phyloP scores from a whole-genome alignment of 345 rosid genomes.

The Heritiera fomes region DNA sequence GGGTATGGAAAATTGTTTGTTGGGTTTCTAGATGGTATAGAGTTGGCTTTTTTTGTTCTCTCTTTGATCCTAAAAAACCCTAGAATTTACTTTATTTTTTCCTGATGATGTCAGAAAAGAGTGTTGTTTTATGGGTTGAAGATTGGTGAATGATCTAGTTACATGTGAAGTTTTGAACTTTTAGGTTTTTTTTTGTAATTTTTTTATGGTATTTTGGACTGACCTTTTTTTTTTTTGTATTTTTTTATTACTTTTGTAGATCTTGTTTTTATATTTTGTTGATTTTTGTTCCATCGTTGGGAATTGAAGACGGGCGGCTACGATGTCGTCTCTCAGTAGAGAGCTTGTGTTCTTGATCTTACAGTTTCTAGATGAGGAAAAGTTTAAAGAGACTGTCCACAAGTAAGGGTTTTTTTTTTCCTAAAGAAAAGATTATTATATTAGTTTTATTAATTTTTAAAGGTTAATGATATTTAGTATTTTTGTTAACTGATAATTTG shows the following conservation, averaged over 20 bases:
- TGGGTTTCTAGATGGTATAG: constrained; percentile 33
- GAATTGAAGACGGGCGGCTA: constrained; percentile 37
- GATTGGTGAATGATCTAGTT: constrained; percentile 42
- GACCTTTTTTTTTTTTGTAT: constrained; percentile 33
- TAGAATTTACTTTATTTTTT: constrained; percentile 22
- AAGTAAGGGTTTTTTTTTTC: constrained; percentile 46
- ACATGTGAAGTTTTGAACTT: constrained; percentile 11
- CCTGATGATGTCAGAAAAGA: constrained; percentile 20
- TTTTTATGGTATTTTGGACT: constrained; percentile 27
- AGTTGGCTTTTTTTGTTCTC: constrained; percentile 38
- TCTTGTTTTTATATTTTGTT: constrained; percentile 50
- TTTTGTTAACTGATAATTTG: background rate
- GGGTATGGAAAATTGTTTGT: constrained; percentile 21
- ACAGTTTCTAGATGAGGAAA: constrained; percentile 99
- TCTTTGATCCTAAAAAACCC: constrained; percentile 41
- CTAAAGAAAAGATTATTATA: background rate
- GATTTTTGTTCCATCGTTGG: constrained; percentile 28
- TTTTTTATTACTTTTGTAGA: constrained; percentile 41
- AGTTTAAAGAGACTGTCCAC: constrained; percentile 98
- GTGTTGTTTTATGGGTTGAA: constrained; percentile 14
- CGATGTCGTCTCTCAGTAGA: constrained; percentile 95
- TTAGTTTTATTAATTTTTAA: background rate
- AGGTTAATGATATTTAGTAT: background rate
- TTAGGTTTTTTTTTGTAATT: background rate
- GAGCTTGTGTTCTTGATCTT: constrained; percentile 98